phyloP scores from a whole-genome alignment of 345 rosid species.

The Orychophragmus violaceus region DNA sequence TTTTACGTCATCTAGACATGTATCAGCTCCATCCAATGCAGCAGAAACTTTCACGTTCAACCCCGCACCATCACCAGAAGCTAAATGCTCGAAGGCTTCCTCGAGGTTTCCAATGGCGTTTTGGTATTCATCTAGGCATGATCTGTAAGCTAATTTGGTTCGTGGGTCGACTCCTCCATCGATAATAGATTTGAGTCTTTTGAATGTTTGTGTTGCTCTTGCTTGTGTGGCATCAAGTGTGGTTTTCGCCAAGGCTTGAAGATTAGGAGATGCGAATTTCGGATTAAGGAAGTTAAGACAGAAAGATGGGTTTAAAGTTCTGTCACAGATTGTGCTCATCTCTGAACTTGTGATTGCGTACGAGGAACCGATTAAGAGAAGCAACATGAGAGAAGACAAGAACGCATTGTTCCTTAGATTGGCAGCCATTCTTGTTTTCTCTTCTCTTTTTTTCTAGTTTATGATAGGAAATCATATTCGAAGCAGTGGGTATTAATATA shows the following conservation, averaged over 20 bases:
- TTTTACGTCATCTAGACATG: slow-evolving; percentile 27
- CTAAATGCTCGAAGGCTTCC: slow-evolving; percentile 24
- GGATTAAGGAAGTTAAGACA: slow-evolving; percentile 23
- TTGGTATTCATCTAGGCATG: slow-evolving; percentile 28
- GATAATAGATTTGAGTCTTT: slow-evolving; percentile 20
- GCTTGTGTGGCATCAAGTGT: slow-evolving; percentile 20
- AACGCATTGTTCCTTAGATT: slow-evolving; percentile 27
- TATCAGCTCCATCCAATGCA: slow-evolving; percentile 28
- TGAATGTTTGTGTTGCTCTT: slow-evolving; percentile 15
- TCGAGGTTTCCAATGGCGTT: not conserved
- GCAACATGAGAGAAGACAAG: slow-evolving; percentile 30
- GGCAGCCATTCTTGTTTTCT: slow-evolving; percentile 30
- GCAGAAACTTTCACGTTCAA: slow-evolving; percentile 28
- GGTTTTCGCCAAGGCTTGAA: slow-evolving; percentile 25
- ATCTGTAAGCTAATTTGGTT: slow-evolving; percentile 21
- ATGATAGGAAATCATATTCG: not conserved
- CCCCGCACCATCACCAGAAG: slow-evolving; percentile 18
- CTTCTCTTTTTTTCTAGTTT: slow-evolving; percentile 1
- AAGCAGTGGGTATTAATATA: not conserved
- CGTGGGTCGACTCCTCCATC: slow-evolving; percentile 26
- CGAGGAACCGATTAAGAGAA: slow-evolving; percentile 20
- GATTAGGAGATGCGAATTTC: slow-evolving; percentile 14
- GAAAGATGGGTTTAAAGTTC: slow-evolving; percentile 22
- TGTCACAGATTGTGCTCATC: slow-evolving; percentile 24
- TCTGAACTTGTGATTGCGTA: slow-evolving; percentile 26